A percentile compares a stretch with the other conserved stretches of the same genome.
phyloP scores from a whole-genome alignment of 1,284 basidiomycete species.

The Golubevia pallescens region DNA sequence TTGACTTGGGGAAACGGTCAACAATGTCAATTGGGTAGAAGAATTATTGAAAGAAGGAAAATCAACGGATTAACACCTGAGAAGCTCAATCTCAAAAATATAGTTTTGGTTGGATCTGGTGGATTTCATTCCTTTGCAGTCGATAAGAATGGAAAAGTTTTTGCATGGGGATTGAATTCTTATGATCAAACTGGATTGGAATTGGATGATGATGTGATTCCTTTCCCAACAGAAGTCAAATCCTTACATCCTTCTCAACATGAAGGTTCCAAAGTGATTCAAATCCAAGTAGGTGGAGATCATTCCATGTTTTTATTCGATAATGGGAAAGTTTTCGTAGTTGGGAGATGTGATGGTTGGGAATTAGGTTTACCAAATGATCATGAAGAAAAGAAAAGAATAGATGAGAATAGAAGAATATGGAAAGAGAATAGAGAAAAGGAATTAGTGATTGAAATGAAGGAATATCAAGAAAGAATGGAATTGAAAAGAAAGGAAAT shows the following conservation, averaged over 20 bases:
- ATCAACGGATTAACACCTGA: conserved; percentile 83
- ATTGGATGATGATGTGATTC: conserved; percentile 69
- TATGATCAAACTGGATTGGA: conserved; percentile 74
- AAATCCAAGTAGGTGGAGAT: conserved; percentile 79
- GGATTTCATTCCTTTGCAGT: conserved; percentile 87
- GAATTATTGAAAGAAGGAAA: conserved; percentile 81
- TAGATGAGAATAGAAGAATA: conserved; percentile 28
- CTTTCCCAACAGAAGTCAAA: conserved; percentile 74
- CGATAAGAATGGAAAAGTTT: conserved; percentile 79
- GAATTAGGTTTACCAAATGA: conserved; percentile 78
- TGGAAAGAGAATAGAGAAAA: conserved; percentile 6
- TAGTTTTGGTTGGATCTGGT: conserved; percentile 79
- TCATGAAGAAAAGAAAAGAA: conserved; percentile 65
- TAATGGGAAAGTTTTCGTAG: conserved; percentile 81
- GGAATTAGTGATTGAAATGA: conserved; percentile 15
- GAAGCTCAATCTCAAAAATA: conserved; percentile 77
- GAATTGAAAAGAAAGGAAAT: no score
- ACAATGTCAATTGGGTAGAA: conserved; percentile 83
- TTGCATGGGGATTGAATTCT: conserved; percentile 89
- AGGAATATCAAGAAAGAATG: conserved; percentile 50
- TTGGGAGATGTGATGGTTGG: conserved; percentile 77
- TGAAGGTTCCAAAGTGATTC: conserved; percentile 73
- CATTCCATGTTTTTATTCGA: conserved; percentile 85
- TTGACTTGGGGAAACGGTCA: conserved; percentile 82
- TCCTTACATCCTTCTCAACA: conserved; percentile 74